Evolutionary conservation across 192 early-diverging fungal species (phyloP), one percentile per base, ranked within the genome.

Genomic region (Funneliformis mosseae): DNA sequence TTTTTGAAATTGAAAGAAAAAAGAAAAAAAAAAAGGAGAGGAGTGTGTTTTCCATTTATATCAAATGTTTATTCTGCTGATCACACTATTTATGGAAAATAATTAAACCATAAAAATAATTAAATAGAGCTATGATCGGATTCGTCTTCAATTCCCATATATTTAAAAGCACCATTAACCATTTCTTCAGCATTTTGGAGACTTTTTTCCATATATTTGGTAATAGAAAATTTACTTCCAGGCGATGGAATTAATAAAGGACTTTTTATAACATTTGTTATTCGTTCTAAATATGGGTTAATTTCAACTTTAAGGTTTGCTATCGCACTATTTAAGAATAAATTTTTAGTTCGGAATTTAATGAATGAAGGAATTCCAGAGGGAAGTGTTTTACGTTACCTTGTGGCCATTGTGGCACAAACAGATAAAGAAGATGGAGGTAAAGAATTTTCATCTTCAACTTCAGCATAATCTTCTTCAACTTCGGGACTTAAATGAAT

Each of bases 321-420:
- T 18, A 74, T 42, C 8, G 71, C 14, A 14, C 67, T 69, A 69
- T 28, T 21, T 25, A 14, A 38, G 16, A 69, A 3, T 33, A 69
- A 38, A 8, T 18, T 9, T 10, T 16, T 25, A 69, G 18, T 21
- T 55, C 1, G 50, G 9, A 45, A 1, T 45, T 6, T 9, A 7
- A 45, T 45, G 9, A 18, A 21, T 33, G 8, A 18, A 18, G 27
- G 5, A 14, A 68, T 25, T 27, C 27, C 8, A 12, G 11, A 69
- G 3, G 23, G 33, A 33, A 33, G 33, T 33, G 33, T 33, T 33
- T 3, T 33, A n/a, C 3, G 3, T 69, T 69, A 74, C 71, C 28
- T 74, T 39, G 71, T 74, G 41, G 71, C 71, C 71, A 74, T 74
- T 39, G 71, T 39, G 12, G 71, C 71, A 74, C 71, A 74, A 45